Conservation (phyloP, 805 yeast genomes). For the Starmerella apicola region DNA sequence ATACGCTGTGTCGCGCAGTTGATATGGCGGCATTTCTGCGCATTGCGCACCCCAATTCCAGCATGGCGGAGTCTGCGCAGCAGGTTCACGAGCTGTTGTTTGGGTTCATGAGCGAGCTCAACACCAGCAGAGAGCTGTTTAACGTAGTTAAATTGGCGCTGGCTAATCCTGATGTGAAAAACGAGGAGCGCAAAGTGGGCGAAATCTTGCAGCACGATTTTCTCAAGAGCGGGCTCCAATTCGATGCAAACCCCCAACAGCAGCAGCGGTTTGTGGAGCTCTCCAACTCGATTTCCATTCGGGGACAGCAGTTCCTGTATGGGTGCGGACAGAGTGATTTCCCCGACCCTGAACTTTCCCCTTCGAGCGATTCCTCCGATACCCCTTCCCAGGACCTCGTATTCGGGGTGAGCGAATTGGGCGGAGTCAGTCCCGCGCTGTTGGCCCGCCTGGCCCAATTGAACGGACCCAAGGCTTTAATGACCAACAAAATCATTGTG, state of each 20-base stretch:
- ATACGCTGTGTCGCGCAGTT: slow-evolving; percentile 78
- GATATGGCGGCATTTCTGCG: slow-evolving; percentile 89
- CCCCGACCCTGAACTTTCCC: background rate
- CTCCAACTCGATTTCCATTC: slow-evolving; percentile 66
- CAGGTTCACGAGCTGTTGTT: slow-evolving; percentile 76
- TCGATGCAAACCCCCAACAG: slow-evolving; percentile 49
- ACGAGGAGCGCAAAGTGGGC: slow-evolving; percentile 77
- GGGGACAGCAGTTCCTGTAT: slow-evolving; percentile 65
- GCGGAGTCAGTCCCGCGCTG: slow-evolving; percentile 27
- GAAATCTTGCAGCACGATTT: slow-evolving; percentile 70
- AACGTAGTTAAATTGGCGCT: slow-evolving; percentile 32
- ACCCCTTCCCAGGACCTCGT: slow-evolving; percentile 12
- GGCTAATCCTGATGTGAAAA: slow-evolving; percentile 34
- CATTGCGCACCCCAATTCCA: slow-evolving; percentile 67
- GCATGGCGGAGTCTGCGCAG: slow-evolving; percentile 71
- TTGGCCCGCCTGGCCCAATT: slow-evolving; percentile 18
- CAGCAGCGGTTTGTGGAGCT: slow-evolving; percentile 49
- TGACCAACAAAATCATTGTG: slow-evolving; percentile 2
- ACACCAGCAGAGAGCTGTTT: slow-evolving; percentile 68
- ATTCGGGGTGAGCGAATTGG: slow-evolving; percentile 20
- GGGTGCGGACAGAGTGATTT: slow-evolving; percentile 25
- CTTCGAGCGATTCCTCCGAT: no score
- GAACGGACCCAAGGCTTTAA: slow-evolving; percentile 22
- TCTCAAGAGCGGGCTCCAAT: slow-evolving; percentile 76
- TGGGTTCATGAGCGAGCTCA: slow-evolving; percentile 84